Evolutionary conservation across 805 yeast species (phyloP).

Genomic region (Candida awuae): DNA sequence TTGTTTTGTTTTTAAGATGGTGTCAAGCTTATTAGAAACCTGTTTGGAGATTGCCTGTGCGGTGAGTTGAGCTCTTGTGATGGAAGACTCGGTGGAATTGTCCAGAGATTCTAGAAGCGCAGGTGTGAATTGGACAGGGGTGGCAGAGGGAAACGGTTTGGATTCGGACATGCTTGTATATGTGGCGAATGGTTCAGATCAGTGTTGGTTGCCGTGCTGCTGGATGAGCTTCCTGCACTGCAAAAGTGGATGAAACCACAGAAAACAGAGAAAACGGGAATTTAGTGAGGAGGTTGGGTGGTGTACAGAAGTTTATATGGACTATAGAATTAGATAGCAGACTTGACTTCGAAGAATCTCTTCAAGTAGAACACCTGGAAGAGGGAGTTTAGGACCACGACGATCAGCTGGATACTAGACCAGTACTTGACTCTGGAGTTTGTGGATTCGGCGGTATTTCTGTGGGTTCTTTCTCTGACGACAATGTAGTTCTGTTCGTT

Average conservation of each 20-base stretch:
- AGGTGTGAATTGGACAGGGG: slow-evolving; percentile 46
- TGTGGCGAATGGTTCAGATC: no score
- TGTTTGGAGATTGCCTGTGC: slow-evolving; percentile 60
- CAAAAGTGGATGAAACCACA: no score
- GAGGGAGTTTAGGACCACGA: slow-evolving; percentile 77
- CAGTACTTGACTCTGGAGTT: slow-evolving; percentile 97
- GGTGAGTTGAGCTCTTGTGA: slow-evolving; percentile 55
- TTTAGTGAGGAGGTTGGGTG: not conserved
- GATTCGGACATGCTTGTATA: slow-evolving; percentile 8
- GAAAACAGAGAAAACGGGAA: no score
- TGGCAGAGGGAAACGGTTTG: slow-evolving; percentile 10
- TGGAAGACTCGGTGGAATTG: slow-evolving; percentile 57
- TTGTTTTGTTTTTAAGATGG: no score
- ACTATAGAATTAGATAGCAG: slow-evolving; percentile 51
- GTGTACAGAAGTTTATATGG: not conserved
- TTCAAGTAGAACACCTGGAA: slow-evolving; percentile 92
- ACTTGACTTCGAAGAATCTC: slow-evolving; percentile 91
- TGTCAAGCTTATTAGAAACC: slow-evolving; percentile 49
- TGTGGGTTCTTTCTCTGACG: slow-evolving; percentile 92
- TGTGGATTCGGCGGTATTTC: slow-evolving; percentile 97
- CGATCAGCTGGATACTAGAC: slow-evolving; percentile 84
- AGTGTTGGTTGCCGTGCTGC: no score
- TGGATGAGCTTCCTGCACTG: no score
- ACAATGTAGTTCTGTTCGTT: slow-evolving; percentile 91
- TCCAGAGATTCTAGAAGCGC: slow-evolving; percentile 79